These are phyloP conservation scores for Pseudonitzschia multiseries DNA, from an alignment of 108 stramenopile species.

Conservation along the genomic window DNA sequence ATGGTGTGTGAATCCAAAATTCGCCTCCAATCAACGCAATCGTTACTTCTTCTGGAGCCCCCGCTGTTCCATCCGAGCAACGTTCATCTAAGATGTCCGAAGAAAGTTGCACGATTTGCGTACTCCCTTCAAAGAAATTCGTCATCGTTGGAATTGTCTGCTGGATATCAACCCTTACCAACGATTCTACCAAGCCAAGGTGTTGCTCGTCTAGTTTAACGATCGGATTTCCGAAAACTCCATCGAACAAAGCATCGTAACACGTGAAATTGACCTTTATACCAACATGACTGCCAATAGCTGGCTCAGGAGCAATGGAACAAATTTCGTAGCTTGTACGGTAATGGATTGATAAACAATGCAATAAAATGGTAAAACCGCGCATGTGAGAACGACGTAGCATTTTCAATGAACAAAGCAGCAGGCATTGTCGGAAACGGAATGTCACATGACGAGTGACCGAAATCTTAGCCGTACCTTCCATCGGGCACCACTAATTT, in stretches of 20 bases:
- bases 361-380: no score
- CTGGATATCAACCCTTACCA: background rate
- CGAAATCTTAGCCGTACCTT: background rate
- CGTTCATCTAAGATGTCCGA: background rate
- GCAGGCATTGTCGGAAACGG: background rate
- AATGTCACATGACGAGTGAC: background rate
- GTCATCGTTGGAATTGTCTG: background rate
- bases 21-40: background rate
- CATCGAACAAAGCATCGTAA: constrained; percentile 5
- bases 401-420: no score
- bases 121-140: background rate
- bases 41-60: constrained; percentile 1
- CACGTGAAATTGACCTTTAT: background rate
- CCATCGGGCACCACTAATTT: constrained; percentile 6
- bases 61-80: background rate
- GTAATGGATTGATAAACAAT: background rate
- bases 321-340: background rate
- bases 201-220: constrained; percentile 5
- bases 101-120: background rate
- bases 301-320: background rate
- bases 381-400: no score
- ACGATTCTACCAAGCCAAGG: background rate
- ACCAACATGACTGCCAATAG: constrained; percentile 1
- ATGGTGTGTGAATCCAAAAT: constrained; percentile 10
- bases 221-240: constrained; percentile 2